These are phyloP conservation scores for Styphnolobium japonicum DNA, from an alignment of 306 rosid species.

Conservation along the genomic window DNA sequence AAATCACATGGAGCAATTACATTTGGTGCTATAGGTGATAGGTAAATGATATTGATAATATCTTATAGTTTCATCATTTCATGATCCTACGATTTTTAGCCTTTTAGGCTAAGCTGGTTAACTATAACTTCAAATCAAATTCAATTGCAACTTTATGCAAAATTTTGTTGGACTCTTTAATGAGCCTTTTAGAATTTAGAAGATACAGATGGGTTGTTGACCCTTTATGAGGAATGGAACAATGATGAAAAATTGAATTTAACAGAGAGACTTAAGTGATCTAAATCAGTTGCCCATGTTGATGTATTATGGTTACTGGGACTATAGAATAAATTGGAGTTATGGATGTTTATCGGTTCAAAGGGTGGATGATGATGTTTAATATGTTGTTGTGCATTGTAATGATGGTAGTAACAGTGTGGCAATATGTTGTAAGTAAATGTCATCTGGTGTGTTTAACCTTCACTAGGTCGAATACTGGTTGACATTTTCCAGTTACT, in stretches of 20 bases:
- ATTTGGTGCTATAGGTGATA: conserved; percentile 98
- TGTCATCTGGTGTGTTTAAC: not conserved
- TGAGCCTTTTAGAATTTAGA: not conserved
- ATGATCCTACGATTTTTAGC: not conserved
- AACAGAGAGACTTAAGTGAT: not conserved
- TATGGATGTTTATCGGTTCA: not conserved
- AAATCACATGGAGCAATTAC: conserved; percentile 59
- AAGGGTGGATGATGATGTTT: not conserved
- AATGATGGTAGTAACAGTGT: not conserved
- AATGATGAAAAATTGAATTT: not conserved
- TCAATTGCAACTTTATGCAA: not conserved
- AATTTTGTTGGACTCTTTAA: not conserved
- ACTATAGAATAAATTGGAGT: conserved; percentile 13
- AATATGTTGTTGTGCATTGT: not conserved
- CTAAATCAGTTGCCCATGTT: not conserved
- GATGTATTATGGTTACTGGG: not conserved
- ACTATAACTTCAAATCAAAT: conserved; percentile 7
- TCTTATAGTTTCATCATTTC: not conserved
- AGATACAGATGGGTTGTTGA: not conserved
- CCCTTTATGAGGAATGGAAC: not conserved
- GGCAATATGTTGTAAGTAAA: conserved; percentile 4
- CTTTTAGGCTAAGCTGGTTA: not conserved
- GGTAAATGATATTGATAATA: conserved; percentile 45
- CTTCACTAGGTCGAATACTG: conserved; percentile 1
- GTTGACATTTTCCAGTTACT: conserved; percentile 4